Evolutionary conservation across 805 yeast genomes (phyloP), one percentile per base, ranked within the genome.

Genomic region (Vanderwaltozyma verrucispora): DNA sequence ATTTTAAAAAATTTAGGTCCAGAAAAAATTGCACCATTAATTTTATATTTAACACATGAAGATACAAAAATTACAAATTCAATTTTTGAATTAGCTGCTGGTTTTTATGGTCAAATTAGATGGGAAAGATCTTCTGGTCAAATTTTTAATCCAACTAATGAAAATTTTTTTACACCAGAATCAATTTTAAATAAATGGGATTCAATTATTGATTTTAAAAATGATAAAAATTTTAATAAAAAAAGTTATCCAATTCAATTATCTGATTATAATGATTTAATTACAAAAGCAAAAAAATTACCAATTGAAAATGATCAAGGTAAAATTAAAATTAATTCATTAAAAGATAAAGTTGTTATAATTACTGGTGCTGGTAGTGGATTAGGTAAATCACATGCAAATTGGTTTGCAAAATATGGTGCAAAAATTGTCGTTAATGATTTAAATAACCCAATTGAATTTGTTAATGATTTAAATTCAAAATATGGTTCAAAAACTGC

Each of bases 341-440:
- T 89, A 56, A 76, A 75, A 55, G 87, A 69, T 49, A 84, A 83
- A 63, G 96, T 89, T 39, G 96, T 86, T 26, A 72, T 89, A 41
- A 75, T 89, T 39, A 89, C 97, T 14, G 98, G 98, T 45, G 88
- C 96, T 30, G 96, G 96, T 45, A 79, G 83, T 34, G 98, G 98
- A 33, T 71, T 89, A 50, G 98, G 98, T 44, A 77, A 80, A 57
- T 82, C 87, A 41, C 94, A 89, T 64, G 95, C 97, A 3, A 63
- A 75, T 35, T 71, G 75, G 57, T 80, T 82, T 56, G 96, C 94
- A 39, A 80, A 74, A 59, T 84, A 84, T 51, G 98, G 97, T 43
- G 96, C 96, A 20, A 86, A 80, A 64, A 92, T 89, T 43, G 94
- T 92, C 30, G 92, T 89, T 27, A 89, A 92, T 59, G 97, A 89